Evolutionary conservation across 2,329 filamentous ascomycete genomes (phyloP).

Genomic region (Didymella keratinophila): DNA sequence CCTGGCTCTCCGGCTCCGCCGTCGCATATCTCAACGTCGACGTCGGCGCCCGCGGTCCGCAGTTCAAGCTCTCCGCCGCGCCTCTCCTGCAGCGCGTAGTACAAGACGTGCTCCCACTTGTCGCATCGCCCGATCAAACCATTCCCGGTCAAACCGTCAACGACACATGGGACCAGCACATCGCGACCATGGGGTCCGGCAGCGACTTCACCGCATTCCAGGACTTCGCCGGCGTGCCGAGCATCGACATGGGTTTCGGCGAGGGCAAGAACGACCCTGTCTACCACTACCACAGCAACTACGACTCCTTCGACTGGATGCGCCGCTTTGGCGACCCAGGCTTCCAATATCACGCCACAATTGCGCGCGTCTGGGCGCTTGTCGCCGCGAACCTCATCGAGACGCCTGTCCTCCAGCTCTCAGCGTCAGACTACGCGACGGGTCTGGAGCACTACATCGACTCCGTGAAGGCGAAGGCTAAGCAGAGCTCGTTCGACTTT

Average conservation of each 20-base stretch:
- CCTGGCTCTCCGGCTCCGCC: conserved; percentile 76
- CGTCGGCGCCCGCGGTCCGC: conserved; percentile 70
- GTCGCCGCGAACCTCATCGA: conserved; percentile 58
- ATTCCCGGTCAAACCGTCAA: conserved; percentile 71
- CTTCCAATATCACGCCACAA: conserved; percentile 65
- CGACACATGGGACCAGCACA: conserved; percentile 66
- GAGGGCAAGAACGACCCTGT: conserved; percentile 56
- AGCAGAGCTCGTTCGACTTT: conserved; percentile 12
- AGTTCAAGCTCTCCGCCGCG: conserved; percentile 72
- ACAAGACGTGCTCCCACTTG: conserved; percentile 17
- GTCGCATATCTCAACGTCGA: conserved; percentile 90
- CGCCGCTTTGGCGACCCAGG: conserved; percentile 73
- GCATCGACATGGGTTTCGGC: conserved; percentile 58
- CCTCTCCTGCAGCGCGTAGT: conserved; percentile 79
- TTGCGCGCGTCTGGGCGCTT: conserved; percentile 57
- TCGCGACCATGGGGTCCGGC: conserved; percentile 63
- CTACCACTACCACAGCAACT: conserved; percentile 84
- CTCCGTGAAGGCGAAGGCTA: conserved; percentile 49
- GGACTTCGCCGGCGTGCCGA: conserved; percentile 61
- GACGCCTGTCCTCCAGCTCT: conserved; percentile 57
- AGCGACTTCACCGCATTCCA: conserved; percentile 63
- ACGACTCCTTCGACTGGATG: conserved; percentile 88
- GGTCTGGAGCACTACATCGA: conserved; percentile 55
- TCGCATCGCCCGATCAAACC: conserved; percentile 72
- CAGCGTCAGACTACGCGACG: conserved; percentile 56